Evolutionary conservation across 108 stramenopile genomes (phyloP).

Genomic region (Cyclostephanos invisitatus): DNA sequence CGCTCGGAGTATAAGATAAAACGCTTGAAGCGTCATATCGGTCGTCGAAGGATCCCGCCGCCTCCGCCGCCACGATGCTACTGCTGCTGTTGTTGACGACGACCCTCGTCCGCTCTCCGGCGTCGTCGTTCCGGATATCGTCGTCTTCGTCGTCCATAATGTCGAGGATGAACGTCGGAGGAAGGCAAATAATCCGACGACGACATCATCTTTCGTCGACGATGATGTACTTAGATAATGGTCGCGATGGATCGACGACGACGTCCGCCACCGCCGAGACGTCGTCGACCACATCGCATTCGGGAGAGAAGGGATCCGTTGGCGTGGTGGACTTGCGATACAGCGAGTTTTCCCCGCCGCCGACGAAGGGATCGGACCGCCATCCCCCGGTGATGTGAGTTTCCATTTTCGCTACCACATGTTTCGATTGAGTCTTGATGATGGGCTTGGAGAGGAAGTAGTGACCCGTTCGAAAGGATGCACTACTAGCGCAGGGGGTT

Average conservation of each 20-base stretch:
- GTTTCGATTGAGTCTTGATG: too few species aligned
- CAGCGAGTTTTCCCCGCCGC: constrained; percentile 39
- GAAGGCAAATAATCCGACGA: background rate
- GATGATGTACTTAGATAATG: too few species aligned
- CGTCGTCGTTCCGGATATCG: background rate
- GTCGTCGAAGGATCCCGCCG: background rate
- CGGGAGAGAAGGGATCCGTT: background rate
- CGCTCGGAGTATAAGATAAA: too few species aligned
- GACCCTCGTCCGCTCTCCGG: background rate
- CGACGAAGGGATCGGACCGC: background rate
- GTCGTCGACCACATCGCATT: too few species aligned
- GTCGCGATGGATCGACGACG: too few species aligned
- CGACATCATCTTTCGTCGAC: background rate
- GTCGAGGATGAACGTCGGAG: background rate
- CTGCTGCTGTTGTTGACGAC: background rate
- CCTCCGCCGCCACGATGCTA: too few species aligned
- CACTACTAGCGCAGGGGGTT: too few species aligned
- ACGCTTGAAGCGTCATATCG: too few species aligned
- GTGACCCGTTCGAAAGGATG: too few species aligned
- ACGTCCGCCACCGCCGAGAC: too few species aligned
- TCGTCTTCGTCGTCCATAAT: background rate
- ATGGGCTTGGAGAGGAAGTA: too few species aligned
- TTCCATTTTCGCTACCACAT: too few species aligned
- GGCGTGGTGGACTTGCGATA: constrained; percentile 40
- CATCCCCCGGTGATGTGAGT: constrained; percentile 47